Evolutionary conservation across 345 rosid genomes (phyloP).

Genomic region (Bruguiera gymnorhiza): DNA sequence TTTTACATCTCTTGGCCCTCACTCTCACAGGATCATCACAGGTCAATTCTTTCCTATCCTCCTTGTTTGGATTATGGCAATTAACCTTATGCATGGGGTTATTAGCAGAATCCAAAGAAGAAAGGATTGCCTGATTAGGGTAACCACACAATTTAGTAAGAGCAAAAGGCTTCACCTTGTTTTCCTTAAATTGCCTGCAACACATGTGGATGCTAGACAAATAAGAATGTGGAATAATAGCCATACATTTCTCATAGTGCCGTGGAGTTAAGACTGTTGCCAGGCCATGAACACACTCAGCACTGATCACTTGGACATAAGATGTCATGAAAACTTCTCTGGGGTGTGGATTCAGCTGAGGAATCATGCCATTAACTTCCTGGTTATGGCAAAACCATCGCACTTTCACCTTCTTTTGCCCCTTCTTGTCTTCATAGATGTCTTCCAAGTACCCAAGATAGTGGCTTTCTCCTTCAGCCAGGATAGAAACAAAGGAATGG

Average conservation of each 20-base stretch:
- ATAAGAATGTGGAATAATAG: conserved; percentile 14
- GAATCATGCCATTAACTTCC: conserved; percentile 32
- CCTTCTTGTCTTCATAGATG: conserved; percentile 50
- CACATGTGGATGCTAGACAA: conserved; percentile 32
- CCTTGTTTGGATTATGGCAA: conserved; percentile 12
- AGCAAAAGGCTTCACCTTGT: conserved; percentile 42
- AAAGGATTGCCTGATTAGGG: conserved; percentile 38
- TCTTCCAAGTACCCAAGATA: conserved; percentile 47
- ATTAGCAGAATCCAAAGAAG: conserved; percentile 16
- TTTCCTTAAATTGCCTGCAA: conserved; percentile 39
- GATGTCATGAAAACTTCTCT: conserved; percentile 45
- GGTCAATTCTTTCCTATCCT: conserved; percentile 19
- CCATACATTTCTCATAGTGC: conserved; percentile 36
- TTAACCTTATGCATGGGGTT: conserved; percentile 21
- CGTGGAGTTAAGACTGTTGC: conserved; percentile 44
- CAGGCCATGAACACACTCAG: conserved; percentile 38
- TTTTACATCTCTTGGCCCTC: conserved; percentile 20
- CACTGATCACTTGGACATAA: conserved; percentile 43
- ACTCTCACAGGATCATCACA: conserved; percentile 11
- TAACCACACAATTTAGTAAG: conserved; percentile 48
- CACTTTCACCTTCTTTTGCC: conserved; percentile 49
- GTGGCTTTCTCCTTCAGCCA: conserved; percentile 35
- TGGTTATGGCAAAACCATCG: conserved; percentile 42
- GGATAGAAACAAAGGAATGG: conserved; percentile 44
- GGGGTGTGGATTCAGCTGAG: conserved; percentile 30